Base-by-base conservation (phyloP, 352 stramenopile species). In the Globisporangium solare region DNA sequence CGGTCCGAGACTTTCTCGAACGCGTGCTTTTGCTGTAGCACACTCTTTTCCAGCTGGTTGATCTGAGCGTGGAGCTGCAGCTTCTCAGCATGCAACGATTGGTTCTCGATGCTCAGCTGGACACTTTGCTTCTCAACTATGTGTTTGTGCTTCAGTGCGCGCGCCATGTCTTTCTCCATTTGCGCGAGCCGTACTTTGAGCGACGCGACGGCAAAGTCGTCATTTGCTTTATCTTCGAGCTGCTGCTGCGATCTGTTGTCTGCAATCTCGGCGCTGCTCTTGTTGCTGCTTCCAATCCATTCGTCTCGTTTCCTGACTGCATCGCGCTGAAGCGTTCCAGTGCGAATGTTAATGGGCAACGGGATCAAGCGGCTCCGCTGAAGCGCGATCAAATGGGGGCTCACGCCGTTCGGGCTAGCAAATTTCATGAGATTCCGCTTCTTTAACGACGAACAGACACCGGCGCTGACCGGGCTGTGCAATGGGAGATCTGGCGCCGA, bases 391-490 rank as follows among this genome's bases (percentile, higher is more conserved):
- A 74, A 56, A 31, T 83, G 79, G 2, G 74, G 66, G 18, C 74
- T 74, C 40, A 66, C 59, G 22, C 72, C 70, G 6, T 64, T 54
- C 15, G 50, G n/a, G 20, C 20, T 55, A 11, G 54, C 50, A 18
- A 48, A 60, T 27, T 41, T 43, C 52, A 75, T 62, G 8, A 84
- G 35, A 2, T 74, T 64, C 3, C 79, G 63, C 58, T 89, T 89
- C 61, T 88, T 88, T 7, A 76, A 79, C 2, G 81, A 88, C 42
- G 71, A 87, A 56, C 85, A 91, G 8, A 88, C 81, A 1, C 31
- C 56, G 0, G 76, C 52, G 51, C 73, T 85, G 12, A 69, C 64
- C 2, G 69, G 64, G 54, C 74, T 91, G 48, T 83, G 64, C 2
- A 86, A 67, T 18, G 81, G 81, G 0, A 91, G 59, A 24, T 86